A percentile compares a stretch with the other conserved stretches of the same genome.
Evolutionary conservation across 306 rosid genomes (phyloP).

Genomic region (Prunus dulcis): DNA sequence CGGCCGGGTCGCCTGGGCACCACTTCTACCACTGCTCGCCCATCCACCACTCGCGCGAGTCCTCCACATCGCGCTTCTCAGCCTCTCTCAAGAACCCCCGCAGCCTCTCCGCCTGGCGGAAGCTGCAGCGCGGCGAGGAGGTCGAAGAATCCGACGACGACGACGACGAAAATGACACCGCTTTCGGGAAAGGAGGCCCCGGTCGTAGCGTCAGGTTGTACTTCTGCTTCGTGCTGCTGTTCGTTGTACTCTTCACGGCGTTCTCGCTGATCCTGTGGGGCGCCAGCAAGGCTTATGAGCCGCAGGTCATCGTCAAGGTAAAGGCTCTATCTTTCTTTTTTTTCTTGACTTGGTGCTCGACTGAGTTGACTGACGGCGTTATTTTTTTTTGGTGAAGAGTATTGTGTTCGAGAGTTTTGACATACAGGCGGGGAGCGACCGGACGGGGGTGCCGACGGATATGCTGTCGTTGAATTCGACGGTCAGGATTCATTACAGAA

Average conservation of each 20-base stretch:
- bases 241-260: conserved; percentile 45
- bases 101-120: conserved; percentile 51
- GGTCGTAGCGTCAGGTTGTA: conserved; percentile 42
- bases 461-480: conserved; percentile 84
- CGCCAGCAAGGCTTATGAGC: conserved; percentile 72
- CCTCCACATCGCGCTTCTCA: conserved; percentile 89
- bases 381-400: conserved; percentile 31
- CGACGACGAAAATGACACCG: conserved; percentile 25
- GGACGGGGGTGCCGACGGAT: conserved; percentile 70
- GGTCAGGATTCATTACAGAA: conserved; percentile 63
- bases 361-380: neutral
- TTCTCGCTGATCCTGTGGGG: conserved; percentile 88
- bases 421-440: conserved; percentile 80
- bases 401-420: conserved; percentile 64
- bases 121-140: conserved; percentile 30
- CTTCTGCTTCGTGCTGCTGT: conserved; percentile 50
- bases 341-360: neutral
- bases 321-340: neutral
- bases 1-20: conserved; percentile 66
- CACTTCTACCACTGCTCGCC: conserved; percentile 74
- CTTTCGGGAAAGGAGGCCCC: conserved; percentile 2
- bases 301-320: conserved; percentile 59
- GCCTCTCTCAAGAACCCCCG: conserved; percentile 71
- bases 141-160: conserved; percentile 13
- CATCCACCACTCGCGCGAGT: conserved; percentile 93